phyloP scores from a whole-genome alignment of 1,284 basidiomycete species.

The Xanthoconium separans region DNA sequence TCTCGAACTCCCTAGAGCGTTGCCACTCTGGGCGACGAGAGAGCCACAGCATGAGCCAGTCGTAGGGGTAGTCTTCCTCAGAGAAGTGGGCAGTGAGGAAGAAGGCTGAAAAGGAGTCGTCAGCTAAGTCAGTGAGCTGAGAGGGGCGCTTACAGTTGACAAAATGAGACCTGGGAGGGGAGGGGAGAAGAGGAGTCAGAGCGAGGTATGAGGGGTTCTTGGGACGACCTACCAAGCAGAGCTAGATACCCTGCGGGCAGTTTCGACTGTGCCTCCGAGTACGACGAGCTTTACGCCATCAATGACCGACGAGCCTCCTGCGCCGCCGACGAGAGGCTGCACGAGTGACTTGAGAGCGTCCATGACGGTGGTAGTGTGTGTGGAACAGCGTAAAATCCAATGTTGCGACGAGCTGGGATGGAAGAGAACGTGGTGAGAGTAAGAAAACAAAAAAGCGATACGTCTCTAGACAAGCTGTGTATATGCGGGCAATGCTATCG shows the following conservation, averaged over 20 bases:
- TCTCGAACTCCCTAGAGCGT: slow-evolving; percentile 80
- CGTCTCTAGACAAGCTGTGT: slow-evolving; percentile 27
- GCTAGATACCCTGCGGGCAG: slow-evolving; percentile 73
- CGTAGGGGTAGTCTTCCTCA: slow-evolving; percentile 82
- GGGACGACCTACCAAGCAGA: slow-evolving; percentile 62
- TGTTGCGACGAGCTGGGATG: slow-evolving; percentile 23
- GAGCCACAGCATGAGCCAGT: slow-evolving; percentile 83
- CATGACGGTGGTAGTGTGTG: slow-evolving; percentile 43
- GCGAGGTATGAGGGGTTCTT: background rate
- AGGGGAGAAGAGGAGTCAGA: slow-evolving; percentile 10
- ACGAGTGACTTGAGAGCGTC: slow-evolving; percentile 79
- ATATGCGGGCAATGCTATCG: background rate
- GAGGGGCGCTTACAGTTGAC: slow-evolving; percentile 65
- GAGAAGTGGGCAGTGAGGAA: slow-evolving; percentile 84
- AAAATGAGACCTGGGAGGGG: slow-evolving; percentile 62
- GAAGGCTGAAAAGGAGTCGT: slow-evolving; percentile 54
- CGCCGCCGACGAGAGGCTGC: slow-evolving; percentile 74
- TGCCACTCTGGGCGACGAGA: slow-evolving; percentile 80
- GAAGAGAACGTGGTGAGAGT: slow-evolving; percentile 26
- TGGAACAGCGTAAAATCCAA: slow-evolving; percentile 31
- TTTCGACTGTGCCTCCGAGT: slow-evolving; percentile 81
- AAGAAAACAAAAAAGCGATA: slow-evolving; percentile 6
- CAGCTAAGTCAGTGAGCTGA: slow-evolving; percentile 6
- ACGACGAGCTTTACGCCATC: slow-evolving; percentile 86
- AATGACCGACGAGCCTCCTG: slow-evolving; percentile 71